phyloP scores from a whole-genome alignment of 768 basidiomycete genomes.

The Crucibulum laeve region DNA sequence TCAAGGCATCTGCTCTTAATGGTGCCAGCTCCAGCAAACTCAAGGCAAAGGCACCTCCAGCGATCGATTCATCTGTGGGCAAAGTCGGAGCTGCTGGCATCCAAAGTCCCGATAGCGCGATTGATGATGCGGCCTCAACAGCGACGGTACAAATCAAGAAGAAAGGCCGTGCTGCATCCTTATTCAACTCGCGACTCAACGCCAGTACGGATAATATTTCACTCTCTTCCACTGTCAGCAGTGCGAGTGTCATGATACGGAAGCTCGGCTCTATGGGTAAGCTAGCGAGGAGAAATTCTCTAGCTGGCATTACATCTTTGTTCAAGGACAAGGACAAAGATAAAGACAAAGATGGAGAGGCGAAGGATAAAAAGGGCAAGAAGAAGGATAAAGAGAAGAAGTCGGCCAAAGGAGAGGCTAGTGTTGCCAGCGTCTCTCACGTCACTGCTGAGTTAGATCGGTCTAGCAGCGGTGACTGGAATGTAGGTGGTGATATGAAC shows the following conservation, averaged over 20 bases:
- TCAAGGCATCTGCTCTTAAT: conserved; percentile 12
- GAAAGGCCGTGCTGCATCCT: conserved; percentile 59
- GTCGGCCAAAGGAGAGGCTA: conserved; percentile 58
- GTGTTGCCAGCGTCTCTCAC: conserved; percentile 71
- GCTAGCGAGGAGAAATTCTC: conserved; percentile 81
- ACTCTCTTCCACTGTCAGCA: conserved; percentile 82
- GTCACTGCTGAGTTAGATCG: conserved; percentile 75
- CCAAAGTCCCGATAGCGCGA: conserved; percentile 17
- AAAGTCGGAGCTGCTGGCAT: conserved; percentile 13
- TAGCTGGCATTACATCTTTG: conserved; percentile 87
- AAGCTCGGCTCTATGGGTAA: conserved; percentile 92
- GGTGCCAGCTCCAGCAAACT: conserved; percentile 24
- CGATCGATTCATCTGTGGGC: conserved; percentile 18
- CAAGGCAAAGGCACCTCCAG: conserved; percentile 23
- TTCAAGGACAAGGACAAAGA: conserved; percentile 92
- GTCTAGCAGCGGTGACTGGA: conserved; percentile 49
- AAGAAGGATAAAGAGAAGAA: conserved; percentile 52
- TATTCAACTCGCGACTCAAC: conserved; percentile 87
- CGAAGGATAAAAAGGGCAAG: conserved; percentile 22
- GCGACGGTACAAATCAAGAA: conserved; percentile 56
- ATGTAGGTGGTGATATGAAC: conserved; percentile 48
- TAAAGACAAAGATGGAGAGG: conserved; percentile 35
- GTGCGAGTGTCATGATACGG: conserved; percentile 89
- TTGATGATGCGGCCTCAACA: conserved; percentile 29
- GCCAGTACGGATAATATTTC: conserved; percentile 92